Percentiles rank a stretch among this genome's conserved stretches.
Evolutionary conservation across 2,329 filamentous ascomycete species (phyloP).

Genomic region (Periglandula ipomoeae): DNA sequence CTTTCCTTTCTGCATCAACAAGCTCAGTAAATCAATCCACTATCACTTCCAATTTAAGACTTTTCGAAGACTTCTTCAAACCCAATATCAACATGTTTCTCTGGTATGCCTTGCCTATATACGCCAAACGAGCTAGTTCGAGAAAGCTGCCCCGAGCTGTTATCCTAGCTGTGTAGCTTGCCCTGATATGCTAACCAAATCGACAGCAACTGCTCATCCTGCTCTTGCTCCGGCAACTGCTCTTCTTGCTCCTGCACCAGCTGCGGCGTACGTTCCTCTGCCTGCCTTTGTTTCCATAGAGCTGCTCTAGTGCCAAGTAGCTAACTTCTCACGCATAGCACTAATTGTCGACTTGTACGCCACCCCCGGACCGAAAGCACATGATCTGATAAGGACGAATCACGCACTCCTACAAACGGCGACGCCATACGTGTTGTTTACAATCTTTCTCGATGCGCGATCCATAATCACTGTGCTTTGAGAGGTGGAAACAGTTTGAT

Average conservation of each 20-base stretch:
- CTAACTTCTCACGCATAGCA: neutral
- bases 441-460: neutral
- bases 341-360: neutral
- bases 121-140: too few species aligned
- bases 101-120: conserved; percentile 7
- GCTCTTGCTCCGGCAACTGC: conserved; percentile 15
- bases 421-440: neutral
- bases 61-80: neutral
- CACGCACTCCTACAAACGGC: neutral
- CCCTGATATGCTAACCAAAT: neutral
- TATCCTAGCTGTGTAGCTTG: neutral
- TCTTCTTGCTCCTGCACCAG: conserved; percentile 14
- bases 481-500: neutral
- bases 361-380: neutral
- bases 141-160: too few species aligned
- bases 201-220: conserved; percentile 13
- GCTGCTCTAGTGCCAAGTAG: neutral
- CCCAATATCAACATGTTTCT: conserved; percentile 10
- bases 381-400: neutral
- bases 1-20: neutral
- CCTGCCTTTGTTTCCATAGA: neutral
- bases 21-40: neutral
- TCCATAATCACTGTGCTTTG: neutral
- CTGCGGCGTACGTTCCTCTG: conserved; percentile 13
- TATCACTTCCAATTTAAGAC: neutral